A percentile compares a stretch with the other conserved stretches of the same genome.
These are phyloP conservation scores for Auxenochlorella pyrenoidosa DNA, from an alignment of 139 green algal genomes.

Conservation along the genomic window DNA sequence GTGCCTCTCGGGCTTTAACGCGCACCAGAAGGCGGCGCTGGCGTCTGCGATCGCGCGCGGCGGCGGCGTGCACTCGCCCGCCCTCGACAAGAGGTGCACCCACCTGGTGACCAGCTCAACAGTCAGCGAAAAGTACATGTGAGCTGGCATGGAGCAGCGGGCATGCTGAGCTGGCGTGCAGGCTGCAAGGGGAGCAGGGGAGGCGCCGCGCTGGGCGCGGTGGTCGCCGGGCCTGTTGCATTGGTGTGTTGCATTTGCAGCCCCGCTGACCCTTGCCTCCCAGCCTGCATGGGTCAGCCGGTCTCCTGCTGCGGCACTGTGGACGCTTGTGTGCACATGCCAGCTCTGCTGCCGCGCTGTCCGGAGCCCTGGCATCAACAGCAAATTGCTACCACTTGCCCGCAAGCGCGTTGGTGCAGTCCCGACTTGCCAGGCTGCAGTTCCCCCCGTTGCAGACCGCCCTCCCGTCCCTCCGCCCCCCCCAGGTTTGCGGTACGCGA, in stretches of 20 bases:
- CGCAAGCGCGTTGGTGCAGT: too few relatives aligned
- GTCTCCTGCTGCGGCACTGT: not conserved
- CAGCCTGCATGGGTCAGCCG: not conserved
- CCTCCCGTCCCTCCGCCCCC: too few relatives aligned
- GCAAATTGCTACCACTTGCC: too few relatives aligned
- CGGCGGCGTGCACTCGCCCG: slow-evolving; percentile 41
- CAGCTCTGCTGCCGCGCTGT: not conserved
- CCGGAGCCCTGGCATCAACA: too few relatives aligned
- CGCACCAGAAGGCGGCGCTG: slow-evolving; percentile 16
- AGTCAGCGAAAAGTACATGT: slow-evolving; percentile 51
- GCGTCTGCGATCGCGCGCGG: not conserved
- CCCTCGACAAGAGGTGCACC: slow-evolving; percentile 43
- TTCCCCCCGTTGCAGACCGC: not conserved
- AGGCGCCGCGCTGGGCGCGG: too few relatives aligned
- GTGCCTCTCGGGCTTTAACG: slow-evolving; percentile 46
- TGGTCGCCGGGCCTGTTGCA: not conserved
- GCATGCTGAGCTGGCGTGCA: not conserved
- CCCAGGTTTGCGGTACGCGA: slow-evolving; percentile 36
- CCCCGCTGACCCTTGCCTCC: too few relatives aligned
- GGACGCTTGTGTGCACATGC: not conserved
- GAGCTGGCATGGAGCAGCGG: not conserved
- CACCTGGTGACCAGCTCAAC: slow-evolving; percentile 44
- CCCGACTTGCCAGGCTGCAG: too few relatives aligned
- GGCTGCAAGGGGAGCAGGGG: not conserved
- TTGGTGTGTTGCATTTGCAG: not conserved